Evolutionary conservation across 164 flowering plant genomes (phyloP).

Genomic region (Vitis rotundifolia): DNA sequence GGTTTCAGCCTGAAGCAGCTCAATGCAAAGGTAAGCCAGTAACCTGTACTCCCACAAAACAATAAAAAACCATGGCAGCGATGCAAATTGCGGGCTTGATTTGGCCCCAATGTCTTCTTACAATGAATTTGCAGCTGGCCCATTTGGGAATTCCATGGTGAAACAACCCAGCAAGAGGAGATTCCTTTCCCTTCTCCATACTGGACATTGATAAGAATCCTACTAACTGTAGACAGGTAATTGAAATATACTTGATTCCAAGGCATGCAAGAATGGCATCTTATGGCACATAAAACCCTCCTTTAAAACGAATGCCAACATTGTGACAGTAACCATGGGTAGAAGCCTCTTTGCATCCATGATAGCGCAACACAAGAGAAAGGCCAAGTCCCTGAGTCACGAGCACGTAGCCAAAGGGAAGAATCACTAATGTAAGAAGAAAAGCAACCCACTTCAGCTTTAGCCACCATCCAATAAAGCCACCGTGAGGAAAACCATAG

Average conservation of each 20-base stretch:
- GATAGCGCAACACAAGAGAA: conserved; percentile 75
- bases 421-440: conserved; percentile 44
- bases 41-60: conserved; percentile 72
- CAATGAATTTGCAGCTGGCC: conserved; percentile 47
- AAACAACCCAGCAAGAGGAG: conserved; percentile 47
- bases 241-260: conserved; percentile 79
- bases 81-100: conserved; percentile 39
- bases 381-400: conserved; percentile 91
- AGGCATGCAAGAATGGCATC: conserved; percentile 49
- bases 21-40: conserved; percentile 63
- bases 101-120: conserved; percentile 57
- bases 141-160: conserved; percentile 8
- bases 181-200: conserved; percentile 52
- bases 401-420: conserved; percentile 69
- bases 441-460: conserved; percentile 46
- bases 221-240: conserved; percentile 65
- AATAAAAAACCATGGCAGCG: conserved; percentile 40
- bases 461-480: conserved; percentile 81
- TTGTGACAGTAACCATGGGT: conserved; percentile 67
- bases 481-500: conserved; percentile 49
- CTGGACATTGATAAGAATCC: conserved; percentile 62
- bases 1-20: conserved; percentile 45
- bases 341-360: conserved; percentile 90
- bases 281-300: conserved; percentile 88
- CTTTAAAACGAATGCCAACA: conserved; percentile 77